Evolutionary conservation across 2,329 filamentous ascomycete species (phyloP).

Genomic region (Madurella fahalii): DNA sequence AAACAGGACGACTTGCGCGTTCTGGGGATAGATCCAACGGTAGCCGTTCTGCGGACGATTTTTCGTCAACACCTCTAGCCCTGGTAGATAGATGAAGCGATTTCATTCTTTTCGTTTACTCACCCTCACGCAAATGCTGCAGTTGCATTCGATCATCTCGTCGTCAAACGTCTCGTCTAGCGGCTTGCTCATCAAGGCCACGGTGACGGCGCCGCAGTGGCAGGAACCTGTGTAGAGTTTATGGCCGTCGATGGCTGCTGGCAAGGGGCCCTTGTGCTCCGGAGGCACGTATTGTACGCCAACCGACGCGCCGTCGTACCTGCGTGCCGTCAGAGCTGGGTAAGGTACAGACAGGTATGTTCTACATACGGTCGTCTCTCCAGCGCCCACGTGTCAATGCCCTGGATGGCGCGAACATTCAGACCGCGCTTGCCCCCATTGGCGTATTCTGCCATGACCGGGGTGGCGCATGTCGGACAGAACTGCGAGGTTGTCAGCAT

Average conservation of each 20-base stretch:
- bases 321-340: conserved; percentile 15
- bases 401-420: conserved; percentile 34
- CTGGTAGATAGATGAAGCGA: not conserved
- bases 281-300: conserved; percentile 33
- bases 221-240: conserved; percentile 47
- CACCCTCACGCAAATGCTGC: conserved; percentile 46
- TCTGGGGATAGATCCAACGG: not conserved
- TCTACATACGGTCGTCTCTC: not conserved
- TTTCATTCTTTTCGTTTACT: not conserved
- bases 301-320: conserved; percentile 36
- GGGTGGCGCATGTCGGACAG: conserved; percentile 18
- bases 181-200: conserved; percentile 39
- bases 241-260: conserved; percentile 35
- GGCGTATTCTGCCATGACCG: conserved; percentile 20
- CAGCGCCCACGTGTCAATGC: no score
- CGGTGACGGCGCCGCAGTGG: conserved; percentile 47
- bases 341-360: no score
- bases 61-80: not conserved
- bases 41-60: not conserved
- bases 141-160: conserved; percentile 42
- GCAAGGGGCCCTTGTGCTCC: conserved; percentile 39
- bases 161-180: conserved; percentile 30
- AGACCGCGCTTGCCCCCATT: conserved; percentile 27
- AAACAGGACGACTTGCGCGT: not conserved
- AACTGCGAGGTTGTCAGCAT: not conserved